Conservation (phyloP, 2,329 filamentous ascomycete species). For the Cercospora sp. region DNA sequence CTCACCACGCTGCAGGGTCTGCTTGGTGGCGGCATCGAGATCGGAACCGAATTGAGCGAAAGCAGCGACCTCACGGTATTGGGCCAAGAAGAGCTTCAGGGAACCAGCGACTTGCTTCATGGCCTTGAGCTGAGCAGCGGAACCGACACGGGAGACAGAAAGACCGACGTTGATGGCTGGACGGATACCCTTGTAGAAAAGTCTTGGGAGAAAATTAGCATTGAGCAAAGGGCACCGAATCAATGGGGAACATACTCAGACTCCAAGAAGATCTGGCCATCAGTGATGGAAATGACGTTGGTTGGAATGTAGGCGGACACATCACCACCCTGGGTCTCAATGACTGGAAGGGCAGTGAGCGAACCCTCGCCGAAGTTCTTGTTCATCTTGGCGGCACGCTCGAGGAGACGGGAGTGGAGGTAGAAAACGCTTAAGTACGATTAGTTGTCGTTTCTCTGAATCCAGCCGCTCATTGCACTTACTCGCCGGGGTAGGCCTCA, state of each 20-base stretch:
- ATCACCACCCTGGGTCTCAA: conserved; percentile 99
- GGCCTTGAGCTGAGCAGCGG: conserved; percentile 98
- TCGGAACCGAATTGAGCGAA: conserved; percentile 99
- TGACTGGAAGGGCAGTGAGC: conserved; percentile 93
- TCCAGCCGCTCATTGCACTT: conserved; percentile 34
- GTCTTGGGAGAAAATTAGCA: conserved; percentile 32
- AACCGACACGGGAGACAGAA: conserved; percentile 99
- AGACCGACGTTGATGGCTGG: conserved; percentile 99
- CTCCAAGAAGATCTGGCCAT: conserved; percentile 99
- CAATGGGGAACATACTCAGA: too few relatives aligned
- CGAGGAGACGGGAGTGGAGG: conserved; percentile 97
- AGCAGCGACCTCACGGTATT: conserved; percentile 99
- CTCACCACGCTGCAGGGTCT: conserved; percentile 97
- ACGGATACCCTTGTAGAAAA: conserved; percentile 99
- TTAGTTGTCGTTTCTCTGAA: conserved; percentile 26
- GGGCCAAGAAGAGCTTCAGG: conserved; percentile 99
- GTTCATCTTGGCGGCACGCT: conserved; percentile 99
- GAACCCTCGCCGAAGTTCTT: conserved; percentile 86
- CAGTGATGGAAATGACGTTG: conserved; percentile 99
- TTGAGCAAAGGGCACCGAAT: too few relatives aligned
- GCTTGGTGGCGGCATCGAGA: conserved; percentile 97
- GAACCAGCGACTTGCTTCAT: conserved; percentile 99
- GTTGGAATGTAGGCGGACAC: conserved; percentile 99
- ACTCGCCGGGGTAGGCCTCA: conserved; percentile 98
- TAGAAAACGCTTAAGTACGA: conserved; percentile 72